A percentile compares a stretch with the other conserved stretches of the same genome.
Evolutionary conservation across 345 rosid species (phyloP).

Genomic region (Arabis hirsuta): DNA sequence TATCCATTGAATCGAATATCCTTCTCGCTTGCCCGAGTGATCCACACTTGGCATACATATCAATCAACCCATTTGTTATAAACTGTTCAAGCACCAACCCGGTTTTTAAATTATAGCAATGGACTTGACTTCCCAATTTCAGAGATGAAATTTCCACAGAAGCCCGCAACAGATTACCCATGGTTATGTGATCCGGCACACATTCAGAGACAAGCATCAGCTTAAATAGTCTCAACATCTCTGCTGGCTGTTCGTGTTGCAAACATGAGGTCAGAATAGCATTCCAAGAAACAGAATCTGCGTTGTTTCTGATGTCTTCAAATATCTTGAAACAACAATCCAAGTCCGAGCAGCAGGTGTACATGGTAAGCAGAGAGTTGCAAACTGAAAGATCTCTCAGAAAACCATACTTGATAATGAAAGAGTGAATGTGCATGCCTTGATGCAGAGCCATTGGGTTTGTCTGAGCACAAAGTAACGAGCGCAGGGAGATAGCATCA

Average conservation of each 20-base stretch:
- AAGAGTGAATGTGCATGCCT: conserved; percentile 63
- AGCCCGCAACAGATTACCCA: conserved; percentile 57
- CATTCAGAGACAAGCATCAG: conserved; percentile 53
- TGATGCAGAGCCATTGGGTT: conserved; percentile 42
- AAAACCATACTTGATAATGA: conserved; percentile 53
- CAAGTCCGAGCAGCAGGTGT: conserved; percentile 54
- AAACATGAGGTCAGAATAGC: conserved; percentile 69
- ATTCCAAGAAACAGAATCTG: conserved; percentile 74
- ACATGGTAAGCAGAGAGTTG: conserved; percentile 65
- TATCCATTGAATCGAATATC: conserved; percentile 58
- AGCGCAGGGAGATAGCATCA: conserved; percentile 53
- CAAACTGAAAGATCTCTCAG: conserved; percentile 47
- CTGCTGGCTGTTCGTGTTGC: conserved; percentile 57
- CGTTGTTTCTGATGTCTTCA: conserved; percentile 51
- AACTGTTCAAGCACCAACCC: conserved; percentile 54
- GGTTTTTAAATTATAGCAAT: conserved; percentile 56
- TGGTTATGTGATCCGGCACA: conserved; percentile 60
- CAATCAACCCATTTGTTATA: conserved; percentile 60
- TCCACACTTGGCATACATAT: conserved; percentile 84
- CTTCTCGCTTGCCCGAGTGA: conserved; percentile 52
- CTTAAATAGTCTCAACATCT: conserved; percentile 60
- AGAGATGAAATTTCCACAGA: conserved; percentile 69
- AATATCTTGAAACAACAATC: conserved; percentile 53
- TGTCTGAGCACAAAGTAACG: conserved; percentile 55
- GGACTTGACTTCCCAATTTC: conserved; percentile 68